A percentile compares a stretch with the other conserved stretches of the same genome.
Evolutionary conservation across 352 stramenopile species (phyloP).

Genomic region (Pythium phragmitis): DNA sequence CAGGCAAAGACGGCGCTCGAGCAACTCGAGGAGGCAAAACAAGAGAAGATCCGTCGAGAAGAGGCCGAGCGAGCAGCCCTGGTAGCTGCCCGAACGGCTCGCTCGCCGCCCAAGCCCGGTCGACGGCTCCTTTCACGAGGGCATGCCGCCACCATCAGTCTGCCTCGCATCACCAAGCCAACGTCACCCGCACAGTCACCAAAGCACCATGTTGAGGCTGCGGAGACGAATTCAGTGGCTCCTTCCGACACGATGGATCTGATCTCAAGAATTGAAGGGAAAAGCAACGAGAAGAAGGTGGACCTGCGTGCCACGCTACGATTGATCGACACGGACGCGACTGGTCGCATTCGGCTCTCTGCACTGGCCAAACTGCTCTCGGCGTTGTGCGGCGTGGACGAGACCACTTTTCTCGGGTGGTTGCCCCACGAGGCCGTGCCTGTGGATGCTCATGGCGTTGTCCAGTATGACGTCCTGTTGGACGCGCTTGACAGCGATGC

Average conservation of each 20-base stretch:
- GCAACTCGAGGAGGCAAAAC: constrained; percentile 29
- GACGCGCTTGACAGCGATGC: not conserved
- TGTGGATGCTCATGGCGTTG: constrained; percentile 5
- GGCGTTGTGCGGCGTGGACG: constrained; percentile 15
- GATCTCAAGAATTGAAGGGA: constrained; percentile 5
- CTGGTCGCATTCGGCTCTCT: constrained; percentile 9
- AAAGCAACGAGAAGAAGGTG: constrained; percentile 18
- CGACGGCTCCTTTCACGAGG: constrained; percentile 15
- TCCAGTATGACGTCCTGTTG: constrained; percentile 19
- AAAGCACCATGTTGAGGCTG: not conserved
- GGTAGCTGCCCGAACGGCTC: constrained; percentile 26
- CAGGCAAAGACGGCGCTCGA: constrained; percentile 47
- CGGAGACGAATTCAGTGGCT: not conserved
- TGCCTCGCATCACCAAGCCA: constrained; percentile 10
- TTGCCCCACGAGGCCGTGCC: constrained; percentile 6
- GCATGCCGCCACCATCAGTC: not conserved
- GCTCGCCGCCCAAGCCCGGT: constrained; percentile 20
- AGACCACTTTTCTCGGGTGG: constrained; percentile 2
- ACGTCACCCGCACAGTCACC: not conserved
- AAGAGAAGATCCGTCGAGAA: constrained; percentile 24
- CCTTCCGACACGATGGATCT: not conserved
- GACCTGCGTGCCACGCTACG: constrained; percentile 14
- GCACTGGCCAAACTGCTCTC: constrained; percentile 14
- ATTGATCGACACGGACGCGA: constrained; percentile 13
- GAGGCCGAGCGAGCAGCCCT: constrained; percentile 31